Conservation (phyloP, 1,284 basidiomycete genomes). For the Somion occarium region DNA sequence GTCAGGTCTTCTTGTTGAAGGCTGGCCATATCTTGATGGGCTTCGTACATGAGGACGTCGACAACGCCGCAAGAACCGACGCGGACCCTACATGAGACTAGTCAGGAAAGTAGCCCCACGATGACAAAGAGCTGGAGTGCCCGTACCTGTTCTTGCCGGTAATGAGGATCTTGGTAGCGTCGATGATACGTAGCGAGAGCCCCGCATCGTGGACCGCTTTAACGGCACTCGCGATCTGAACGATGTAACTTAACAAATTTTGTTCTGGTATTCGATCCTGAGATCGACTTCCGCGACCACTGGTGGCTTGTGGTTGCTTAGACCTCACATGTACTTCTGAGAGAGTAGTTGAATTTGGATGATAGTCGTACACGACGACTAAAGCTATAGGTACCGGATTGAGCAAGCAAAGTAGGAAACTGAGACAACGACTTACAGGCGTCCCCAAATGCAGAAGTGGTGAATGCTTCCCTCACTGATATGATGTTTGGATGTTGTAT, state of each 20-base stretch:
- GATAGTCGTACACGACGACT: conserved; percentile 90
- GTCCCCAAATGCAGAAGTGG: conserved; percentile 90
- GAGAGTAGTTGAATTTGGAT: conserved; percentile 82
- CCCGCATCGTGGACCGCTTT: conserved; percentile 83
- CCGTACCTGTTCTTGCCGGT: conserved; percentile 85
- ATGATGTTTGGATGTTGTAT: conserved; percentile 89
- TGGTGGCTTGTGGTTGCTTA: conserved; percentile 39
- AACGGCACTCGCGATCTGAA: conserved; percentile 87
- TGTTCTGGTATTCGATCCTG: conserved; percentile 63
- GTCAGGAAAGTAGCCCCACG: neutral
- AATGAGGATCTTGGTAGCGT: conserved; percentile 84
- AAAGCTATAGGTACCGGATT: conserved; percentile 53
- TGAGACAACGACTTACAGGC: conserved; percentile 57
- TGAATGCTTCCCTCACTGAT: conserved; percentile 89
- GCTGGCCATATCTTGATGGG: conserved; percentile 51
- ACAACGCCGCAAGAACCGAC: conserved; percentile 81
- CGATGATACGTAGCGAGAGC: conserved; percentile 80
- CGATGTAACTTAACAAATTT: conserved; percentile 92
- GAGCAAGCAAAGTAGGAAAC: neutral
- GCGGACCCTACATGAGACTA: conserved; percentile 55
- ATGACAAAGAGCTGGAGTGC: neutral
- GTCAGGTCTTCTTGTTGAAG: conserved; percentile 87
- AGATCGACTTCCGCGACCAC: conserved; percentile 37
- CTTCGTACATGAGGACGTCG: conserved; percentile 80
- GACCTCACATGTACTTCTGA: conserved; percentile 64